Evolutionary conservation across 169 alveolate species (phyloP), one percentile per base, ranked within the genome.

Genomic region (Plasmodium yoelii): DNA sequence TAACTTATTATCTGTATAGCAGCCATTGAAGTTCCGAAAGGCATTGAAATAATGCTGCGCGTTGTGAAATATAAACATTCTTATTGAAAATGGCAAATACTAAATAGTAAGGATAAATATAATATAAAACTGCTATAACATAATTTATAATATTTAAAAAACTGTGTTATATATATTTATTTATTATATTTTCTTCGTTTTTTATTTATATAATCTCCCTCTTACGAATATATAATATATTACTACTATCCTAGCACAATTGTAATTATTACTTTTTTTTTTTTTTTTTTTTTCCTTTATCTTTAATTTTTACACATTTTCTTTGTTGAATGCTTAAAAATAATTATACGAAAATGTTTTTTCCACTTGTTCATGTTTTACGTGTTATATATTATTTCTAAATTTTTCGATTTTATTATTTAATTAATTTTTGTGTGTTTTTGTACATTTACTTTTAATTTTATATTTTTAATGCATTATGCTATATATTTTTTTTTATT

Each of bases 1-100:
- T 60, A 94, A 91, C 80, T 94, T 92, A 68, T 94, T 94, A 80
- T 94, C 96, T 28, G 95, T 70, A 56, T 86, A 86, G 74, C 91
- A 86, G 8, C 91, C 91, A 59, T 86, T 86, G 39, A 86, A 69
- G 55, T 86, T 86, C 22, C 91, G 91, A 64, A 86, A 86, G 64
- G 71, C 55, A 53, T 86, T 86, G 19, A 86, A 86, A 61, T 59
- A 86, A 51, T 86, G 91, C 47, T 86, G 65, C 39, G 87, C 91
- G 87, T 63, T 86, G 19, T 86, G 77, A 73, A 86, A 86, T 59
- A 86, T 70, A 39, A 86, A 49, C 91, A 86, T 86, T 47, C 42
- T 86, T 61, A 24, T 19, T 22, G 24, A 67, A 22, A 63, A 39
- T 19, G 15, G 3, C 4, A 22, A 12, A 70, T 18, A 53, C 6